Conservation (phyloP, 768 basidiomycete genomes). For the Psilocybe cyanescens region DNA sequence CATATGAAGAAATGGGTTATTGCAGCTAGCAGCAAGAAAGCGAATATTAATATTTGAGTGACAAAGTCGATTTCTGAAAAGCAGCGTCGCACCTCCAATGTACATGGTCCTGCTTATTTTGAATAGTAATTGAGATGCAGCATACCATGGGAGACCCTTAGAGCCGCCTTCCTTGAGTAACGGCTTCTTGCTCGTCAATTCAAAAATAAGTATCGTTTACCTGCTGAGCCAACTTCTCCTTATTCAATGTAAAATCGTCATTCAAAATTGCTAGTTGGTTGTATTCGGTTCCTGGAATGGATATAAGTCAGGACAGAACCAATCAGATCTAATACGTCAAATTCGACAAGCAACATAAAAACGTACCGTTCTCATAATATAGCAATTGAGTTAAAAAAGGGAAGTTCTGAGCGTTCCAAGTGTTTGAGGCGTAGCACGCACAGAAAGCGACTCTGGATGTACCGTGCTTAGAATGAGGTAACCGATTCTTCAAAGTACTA, state of each 20-base stretch:
- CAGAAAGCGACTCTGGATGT: constrained; percentile 39
- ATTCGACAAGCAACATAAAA: neutral
- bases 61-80: too few relatives aligned
- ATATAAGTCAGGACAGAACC: neutral
- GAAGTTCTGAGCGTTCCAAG: constrained; percentile 59
- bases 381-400: constrained; percentile 56
- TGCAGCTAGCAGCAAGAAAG: constrained; percentile 32
- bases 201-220: constrained; percentile 11
- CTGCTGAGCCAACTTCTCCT: constrained; percentile 42
- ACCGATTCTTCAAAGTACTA: neutral
- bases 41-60: too few relatives aligned
- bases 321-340: neutral
- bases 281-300: constrained; percentile 44
- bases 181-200: neutral
- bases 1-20: constrained; percentile 52
- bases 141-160: constrained; percentile 44
- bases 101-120: constrained; percentile 41
- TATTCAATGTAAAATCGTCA: constrained; percentile 49
- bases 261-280: constrained; percentile 55
- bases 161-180: neutral
- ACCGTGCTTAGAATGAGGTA: too few relatives aligned
- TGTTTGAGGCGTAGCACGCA: constrained; percentile 46
- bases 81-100: constrained; percentile 32
- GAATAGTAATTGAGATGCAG: constrained; percentile 45
- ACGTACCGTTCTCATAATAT: constrained; percentile 50